Base-by-base conservation (phyloP, 2,329 filamentous ascomycete genomes). In the Macrophomina tecta region DNA sequence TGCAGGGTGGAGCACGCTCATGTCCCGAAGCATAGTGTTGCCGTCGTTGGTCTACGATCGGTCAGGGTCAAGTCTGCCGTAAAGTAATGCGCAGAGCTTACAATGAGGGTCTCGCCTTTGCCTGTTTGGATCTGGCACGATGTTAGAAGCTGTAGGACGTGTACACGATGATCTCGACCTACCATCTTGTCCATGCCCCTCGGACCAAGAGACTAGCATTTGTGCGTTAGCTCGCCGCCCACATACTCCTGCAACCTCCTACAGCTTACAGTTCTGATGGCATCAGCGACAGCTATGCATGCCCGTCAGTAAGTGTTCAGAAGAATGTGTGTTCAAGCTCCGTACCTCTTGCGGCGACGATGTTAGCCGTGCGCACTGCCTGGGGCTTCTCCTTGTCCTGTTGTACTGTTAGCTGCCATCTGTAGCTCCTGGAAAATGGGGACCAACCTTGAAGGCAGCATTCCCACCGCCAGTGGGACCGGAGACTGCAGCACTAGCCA, bases 1-100 rank as follows among this genome's bases (percentile, higher is more conserved):
- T 58, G 96, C 97, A n/a, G 95, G 95, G 79, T 99, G 95, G 91
- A 99, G 93, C 72, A 99, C 95, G 71, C 92, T 91, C 95, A 99
- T 98, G 85, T 94, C 94, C 84, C 92, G 97, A 77, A 99, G 84
- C 94, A 99, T 99, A 67, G 95, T 99, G 84, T 96, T 97, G 80
- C 95, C 95, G 82, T 99, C 95, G 85, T 99, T 99, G 77, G 95
- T 99, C 82, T 84, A 71, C 69, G 70, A 68, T 18, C 40, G 16
- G 60, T 67, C 53, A 67, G 69, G 68, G 70, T 81, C 72, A 78
- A 23, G 28, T 63, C 6, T 55, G 36, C 30, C 12, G 18, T 45
- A 30, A 36, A 32, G 42, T 34, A 51, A 45, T 14, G 36, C 40
- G 36, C 49, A 51, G 63, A 70, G 73, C 82, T 74, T 78, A 84